Evolutionary conservation across 768 basidiomycete genomes (phyloP), one percentile per base, ranked within the genome.

Genomic region (Pleurotus platypus): DNA sequence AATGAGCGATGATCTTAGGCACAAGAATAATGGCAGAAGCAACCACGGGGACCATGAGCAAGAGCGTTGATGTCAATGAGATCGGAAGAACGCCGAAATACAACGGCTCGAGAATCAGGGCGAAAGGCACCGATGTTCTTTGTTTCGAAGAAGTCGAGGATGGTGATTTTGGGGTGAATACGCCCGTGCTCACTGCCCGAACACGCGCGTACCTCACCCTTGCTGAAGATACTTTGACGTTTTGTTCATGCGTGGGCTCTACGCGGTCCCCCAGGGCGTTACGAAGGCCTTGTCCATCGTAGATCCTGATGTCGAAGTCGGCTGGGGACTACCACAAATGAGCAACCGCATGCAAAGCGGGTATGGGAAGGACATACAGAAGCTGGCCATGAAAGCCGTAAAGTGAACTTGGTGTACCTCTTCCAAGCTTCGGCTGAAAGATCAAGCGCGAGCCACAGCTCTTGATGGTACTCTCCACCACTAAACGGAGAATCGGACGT

Each of bases 41-140:
- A 18, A 66, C 60, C 6, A 66, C 69, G 11, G 63, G 49, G n/a
- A 72, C 26, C n/a, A 79, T 63, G 38, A 67, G 63, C 11, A 60
- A 39, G 26, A 75, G 56, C 2, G 72, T 69, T 1, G 77, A 75
- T 7, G 73, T 50, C n/a, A 86, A 66, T 0, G 84, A 79, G 15
- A 75, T 73, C 7, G 87, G 87, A 26, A 90, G 66, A 20, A 85
- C 67, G 13, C 83, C 84, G n/a, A 83, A 63, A 55, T 80, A 75
- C 1, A 84, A 67, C 24, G 84, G 88, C 62, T 90, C 88, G 45
- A 89, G 64, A 16, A 74, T 67, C 13, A 89, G 61, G 56, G 76
- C 66, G 60, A 89, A 75, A 2, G 85, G 75, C 4, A 88, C 76
- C 0, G 65, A 45, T 27, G 60, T 61, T 40, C 60, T 56, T 55